These are phyloP conservation scores for Cladosporium austrohemisphaericum DNA, from an alignment of 2,329 filamentous ascomycete species.

Conservation along the genomic window DNA sequence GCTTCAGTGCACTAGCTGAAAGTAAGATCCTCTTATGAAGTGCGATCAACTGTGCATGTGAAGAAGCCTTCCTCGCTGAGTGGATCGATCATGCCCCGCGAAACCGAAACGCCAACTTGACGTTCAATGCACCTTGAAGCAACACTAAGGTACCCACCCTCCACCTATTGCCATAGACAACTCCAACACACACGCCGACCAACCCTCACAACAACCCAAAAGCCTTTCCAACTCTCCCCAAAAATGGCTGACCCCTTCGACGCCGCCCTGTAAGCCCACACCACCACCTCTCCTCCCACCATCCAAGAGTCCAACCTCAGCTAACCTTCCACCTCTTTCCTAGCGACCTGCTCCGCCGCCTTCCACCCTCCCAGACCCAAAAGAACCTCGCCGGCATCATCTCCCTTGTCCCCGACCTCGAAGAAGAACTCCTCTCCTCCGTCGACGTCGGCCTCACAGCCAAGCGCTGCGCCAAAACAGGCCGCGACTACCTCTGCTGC, in stretches of 20 bases:
- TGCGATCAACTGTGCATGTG: too few relatives aligned
- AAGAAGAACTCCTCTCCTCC: constrained; percentile 94
- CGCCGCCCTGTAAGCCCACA: constrained; percentile 63
- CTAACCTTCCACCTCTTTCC: constrained; percentile 18
- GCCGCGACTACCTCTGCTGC: constrained; percentile 94
- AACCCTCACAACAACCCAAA: not conserved
- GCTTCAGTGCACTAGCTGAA: too few relatives aligned
- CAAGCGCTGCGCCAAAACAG: constrained; percentile 79
- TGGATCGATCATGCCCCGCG: too few relatives aligned
- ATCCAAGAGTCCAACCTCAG: constrained; percentile 17
- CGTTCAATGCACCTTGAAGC: too few relatives aligned
- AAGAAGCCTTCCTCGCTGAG: too few relatives aligned
- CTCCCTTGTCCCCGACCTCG: constrained; percentile 80
- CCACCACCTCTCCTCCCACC: not conserved
- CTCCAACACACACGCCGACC: too few relatives aligned
- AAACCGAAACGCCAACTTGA: too few relatives aligned
- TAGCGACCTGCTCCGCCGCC: constrained; percentile 95
- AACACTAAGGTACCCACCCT: too few relatives aligned
- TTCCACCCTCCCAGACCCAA: constrained; percentile 90
- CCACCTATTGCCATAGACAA: too few relatives aligned
- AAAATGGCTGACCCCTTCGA: constrained; percentile 62
- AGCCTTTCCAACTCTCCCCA: too few relatives aligned
- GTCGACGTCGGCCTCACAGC: constrained; percentile 93
- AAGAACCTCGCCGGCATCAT: constrained; percentile 86
- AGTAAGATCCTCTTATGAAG: too few relatives aligned